phyloP scores from a whole-genome alignment of 2,329 filamentous ascomycete species.

The Ceratocystiopsis minuta region DNA sequence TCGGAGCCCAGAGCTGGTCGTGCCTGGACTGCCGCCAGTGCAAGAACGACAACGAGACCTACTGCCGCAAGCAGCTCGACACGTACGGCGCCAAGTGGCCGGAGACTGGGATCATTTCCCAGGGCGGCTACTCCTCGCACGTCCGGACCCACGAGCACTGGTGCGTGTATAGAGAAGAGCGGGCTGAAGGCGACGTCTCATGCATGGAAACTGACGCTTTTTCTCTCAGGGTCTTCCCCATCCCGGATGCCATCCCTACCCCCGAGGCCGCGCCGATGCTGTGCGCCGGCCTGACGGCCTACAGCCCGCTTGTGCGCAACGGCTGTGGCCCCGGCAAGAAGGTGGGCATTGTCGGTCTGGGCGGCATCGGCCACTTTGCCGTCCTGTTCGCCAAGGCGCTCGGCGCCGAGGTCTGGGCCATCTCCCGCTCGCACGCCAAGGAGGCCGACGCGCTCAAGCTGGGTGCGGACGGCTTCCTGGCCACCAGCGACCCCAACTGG shows the following conservation, averaged over 20 bases:
- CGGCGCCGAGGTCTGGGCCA: constrained; percentile 43
- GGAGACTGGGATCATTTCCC: constrained; percentile 32
- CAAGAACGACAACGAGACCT: constrained; percentile 48
- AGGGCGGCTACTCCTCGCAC: constrained; percentile 33
- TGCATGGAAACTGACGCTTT: too few species aligned
- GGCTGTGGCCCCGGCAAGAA: constrained; percentile 63
- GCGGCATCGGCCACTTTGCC: constrained; percentile 54
- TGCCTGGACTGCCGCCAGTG: constrained; percentile 49
- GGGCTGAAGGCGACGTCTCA: too few species aligned
- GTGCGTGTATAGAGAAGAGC: constrained; percentile 14
- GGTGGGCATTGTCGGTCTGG: constrained; percentile 56
- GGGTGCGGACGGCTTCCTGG: constrained; percentile 43
- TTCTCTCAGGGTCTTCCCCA: constrained; percentile 40
- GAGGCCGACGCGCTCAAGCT: constrained; percentile 39
- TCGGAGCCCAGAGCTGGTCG: constrained; percentile 49
- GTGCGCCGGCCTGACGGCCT: constrained; percentile 69
- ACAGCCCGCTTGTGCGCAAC: constrained; percentile 58
- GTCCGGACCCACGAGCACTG: constrained; percentile 51
- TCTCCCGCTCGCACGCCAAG: constrained; percentile 41
- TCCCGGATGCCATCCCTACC: constrained; percentile 51
- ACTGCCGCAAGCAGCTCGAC: constrained; percentile 41
- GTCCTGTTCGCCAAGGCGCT: constrained; percentile 52
- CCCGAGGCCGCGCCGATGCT: constrained; percentile 59
- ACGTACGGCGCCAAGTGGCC: constrained; percentile 40
- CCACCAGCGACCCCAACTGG: constrained; percentile 39